These are phyloP conservation scores for Ostreobium quekettii DNA, from an alignment of 139 green algal species.

Conservation along the genomic window DNA sequence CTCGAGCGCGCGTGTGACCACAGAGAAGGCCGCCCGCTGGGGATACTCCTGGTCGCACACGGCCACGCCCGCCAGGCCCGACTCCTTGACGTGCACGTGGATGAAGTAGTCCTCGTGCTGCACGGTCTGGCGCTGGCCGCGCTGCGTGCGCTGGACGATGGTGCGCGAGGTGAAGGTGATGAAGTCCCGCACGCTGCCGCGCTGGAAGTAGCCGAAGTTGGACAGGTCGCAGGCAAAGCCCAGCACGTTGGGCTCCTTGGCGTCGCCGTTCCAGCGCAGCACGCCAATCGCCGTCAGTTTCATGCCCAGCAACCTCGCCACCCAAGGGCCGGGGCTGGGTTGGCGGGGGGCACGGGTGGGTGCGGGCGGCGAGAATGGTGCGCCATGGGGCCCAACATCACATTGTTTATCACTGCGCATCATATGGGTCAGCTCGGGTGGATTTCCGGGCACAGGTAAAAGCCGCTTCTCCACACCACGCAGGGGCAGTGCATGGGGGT, in stretches of 20 bases:
- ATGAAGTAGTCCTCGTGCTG: conserved; percentile 89
- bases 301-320: too few species aligned
- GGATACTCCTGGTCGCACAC: conserved; percentile 92
- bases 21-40: conserved; percentile 81
- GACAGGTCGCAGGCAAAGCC: conserved; percentile 74
- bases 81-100: conserved; percentile 82
- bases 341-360: too few species aligned
- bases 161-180: conserved; percentile 88
- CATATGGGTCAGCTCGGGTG: too few species aligned
- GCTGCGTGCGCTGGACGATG: conserved; percentile 77
- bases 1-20: conserved; percentile 72
- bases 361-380: too few species aligned
- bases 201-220: conserved; percentile 93
- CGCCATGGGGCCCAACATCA: too few species aligned
- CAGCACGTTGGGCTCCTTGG: conserved; percentile 60
- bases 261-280: conserved; percentile 61
- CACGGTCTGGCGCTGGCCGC: conserved; percentile 70
- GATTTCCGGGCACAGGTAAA: too few species aligned
- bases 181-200: conserved; percentile 80
- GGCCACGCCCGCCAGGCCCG: conserved; percentile 74
- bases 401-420: too few species aligned
- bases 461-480: too few species aligned
- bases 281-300: conserved; percentile 61
- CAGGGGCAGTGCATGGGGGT: too few species aligned
- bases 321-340: too few species aligned